Base-by-base conservation (phyloP, 352 stramenopile species). In the Phytophthora europaea region DNA sequence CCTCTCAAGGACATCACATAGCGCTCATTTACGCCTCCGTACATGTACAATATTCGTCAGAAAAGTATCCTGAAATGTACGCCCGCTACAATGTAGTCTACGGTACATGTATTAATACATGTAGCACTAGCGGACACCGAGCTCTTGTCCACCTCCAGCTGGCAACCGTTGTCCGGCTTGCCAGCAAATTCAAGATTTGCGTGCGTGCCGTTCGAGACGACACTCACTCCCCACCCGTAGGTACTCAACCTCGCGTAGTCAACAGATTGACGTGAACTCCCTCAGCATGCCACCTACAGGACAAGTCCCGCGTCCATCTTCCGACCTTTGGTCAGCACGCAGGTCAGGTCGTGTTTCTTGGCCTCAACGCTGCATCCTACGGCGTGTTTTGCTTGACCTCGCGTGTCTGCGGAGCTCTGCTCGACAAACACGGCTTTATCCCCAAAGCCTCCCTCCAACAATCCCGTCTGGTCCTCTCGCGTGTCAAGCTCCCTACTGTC, bases 151-250 rank as follows among this genome's bases (percentile, higher is more conserved):
- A 12, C 43, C 43, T 50, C 43, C 43, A 50, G 43, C 43, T 50
- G 43, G n/a, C 43, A 22, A 8, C n/a, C 43, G 43, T 50, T 50
- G 43, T 23, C 43, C 43, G 43, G 43, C 43, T 50, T 50, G 43
- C 43, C 43, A 50, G 15, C 16, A 50, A 50, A 22, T 23, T 50
- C 43, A 50, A 50, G 43, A 50, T 50, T 50, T 50, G 43, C 43
- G 13, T 22, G 43, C 43, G 3, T 50, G 5, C 16, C 5, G 40
- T 9, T 47, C 4, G 40, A 47, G 40, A 48, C 40, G 16, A 50
- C 43, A 15, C 40, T 9, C 43, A 50, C 43, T n/a, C 43, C 43
- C 3, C 43, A 43, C 36, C 13, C 36, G 12, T 15, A 43, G 4
- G 26, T 28, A 31, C 28, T 31, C 28, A 40, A 43, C 36, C 36